Evolutionary conservation across 495 filamentous ascomycete species (phyloP).

Genomic region (Xylaria nigripes): DNA sequence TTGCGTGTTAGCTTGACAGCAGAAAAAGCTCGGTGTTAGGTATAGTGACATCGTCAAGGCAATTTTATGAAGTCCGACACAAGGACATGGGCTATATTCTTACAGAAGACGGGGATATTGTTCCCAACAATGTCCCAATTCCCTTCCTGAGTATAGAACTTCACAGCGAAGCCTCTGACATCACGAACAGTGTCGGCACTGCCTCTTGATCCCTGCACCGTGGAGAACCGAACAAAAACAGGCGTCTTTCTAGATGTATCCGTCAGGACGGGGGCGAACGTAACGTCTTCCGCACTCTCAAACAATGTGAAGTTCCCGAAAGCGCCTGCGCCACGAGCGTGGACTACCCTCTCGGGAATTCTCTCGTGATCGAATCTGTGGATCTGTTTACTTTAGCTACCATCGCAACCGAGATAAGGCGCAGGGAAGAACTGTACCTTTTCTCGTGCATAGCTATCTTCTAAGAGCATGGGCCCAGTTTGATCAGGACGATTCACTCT

Average conservation of each 20-base stretch:
- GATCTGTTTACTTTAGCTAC: conserved; percentile 43
- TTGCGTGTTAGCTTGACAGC: neutral
- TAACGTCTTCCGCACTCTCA: conserved; percentile 62
- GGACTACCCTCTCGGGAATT: conserved; percentile 83
- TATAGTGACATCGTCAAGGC: neutral
- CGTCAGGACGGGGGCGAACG: conserved; percentile 63
- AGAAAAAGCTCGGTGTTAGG: neutral
- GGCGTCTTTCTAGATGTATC: conserved; percentile 74
- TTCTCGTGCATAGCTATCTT: conserved; percentile 72
- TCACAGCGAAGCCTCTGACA: conserved; percentile 73
- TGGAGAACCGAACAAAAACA: conserved; percentile 75
- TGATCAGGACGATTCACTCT: conserved; percentile 50
- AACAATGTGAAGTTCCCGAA: conserved; percentile 75
- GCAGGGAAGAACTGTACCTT: conserved; percentile 44
- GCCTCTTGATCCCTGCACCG: conserved; percentile 68
- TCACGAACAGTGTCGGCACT: conserved; percentile 76
- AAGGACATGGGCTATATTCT: neutral
- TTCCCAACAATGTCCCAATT: conserved; percentile 59
- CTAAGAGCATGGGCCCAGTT: conserved; percentile 67
- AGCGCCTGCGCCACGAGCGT: conserved; percentile 75
- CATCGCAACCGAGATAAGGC: neutral
- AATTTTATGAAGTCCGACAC: neutral
- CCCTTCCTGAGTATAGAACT: conserved; percentile 60
- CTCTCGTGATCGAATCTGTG: conserved; percentile 79
- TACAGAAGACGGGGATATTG: conserved; percentile 56